phyloP scores from a whole-genome alignment of 768 basidiomycete species.

The Trametes punicea region DNA sequence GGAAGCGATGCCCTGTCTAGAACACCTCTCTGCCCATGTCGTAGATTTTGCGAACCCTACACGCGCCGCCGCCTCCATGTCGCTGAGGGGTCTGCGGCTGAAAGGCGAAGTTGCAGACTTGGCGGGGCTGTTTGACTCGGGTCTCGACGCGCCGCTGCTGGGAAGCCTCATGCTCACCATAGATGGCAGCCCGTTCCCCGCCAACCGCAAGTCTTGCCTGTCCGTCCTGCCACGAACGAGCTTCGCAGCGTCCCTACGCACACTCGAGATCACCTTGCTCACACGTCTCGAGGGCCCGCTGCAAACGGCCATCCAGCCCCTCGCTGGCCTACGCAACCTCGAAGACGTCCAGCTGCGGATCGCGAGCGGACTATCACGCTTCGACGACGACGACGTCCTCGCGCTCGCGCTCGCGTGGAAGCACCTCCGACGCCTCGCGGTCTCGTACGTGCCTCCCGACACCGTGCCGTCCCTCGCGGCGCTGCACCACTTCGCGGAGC shows the following conservation, averaged over 20 bases:
- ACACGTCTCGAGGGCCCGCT: no score
- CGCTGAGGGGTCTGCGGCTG: neutral
- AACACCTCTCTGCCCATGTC: neutral
- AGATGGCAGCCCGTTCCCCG: neutral
- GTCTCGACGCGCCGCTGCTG: neutral
- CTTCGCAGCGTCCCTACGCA: neutral
- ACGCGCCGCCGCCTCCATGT: neutral
- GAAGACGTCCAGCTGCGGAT: neutral
- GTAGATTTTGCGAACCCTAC: neutral
- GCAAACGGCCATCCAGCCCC: neutral
- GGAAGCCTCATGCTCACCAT: neutral
- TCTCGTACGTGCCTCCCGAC: neutral
- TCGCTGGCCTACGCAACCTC: neutral
- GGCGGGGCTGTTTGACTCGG: neutral
- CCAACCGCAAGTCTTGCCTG: neutral
- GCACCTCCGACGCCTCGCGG: neutral
- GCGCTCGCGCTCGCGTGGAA: conserved; percentile 3
- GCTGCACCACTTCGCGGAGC: conserved; percentile 5
- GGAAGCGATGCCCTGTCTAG: neutral
- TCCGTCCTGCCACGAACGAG: neutral
- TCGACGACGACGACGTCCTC: conserved; percentile 2
- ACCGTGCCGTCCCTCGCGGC: neutral
- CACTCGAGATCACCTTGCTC: neutral
- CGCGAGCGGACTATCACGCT: neutral
- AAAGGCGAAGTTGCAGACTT: neutral